phyloP scores from a whole-genome alignment of 2,329 filamentous ascomycete species.

The Furcasterigmium sp. region DNA sequence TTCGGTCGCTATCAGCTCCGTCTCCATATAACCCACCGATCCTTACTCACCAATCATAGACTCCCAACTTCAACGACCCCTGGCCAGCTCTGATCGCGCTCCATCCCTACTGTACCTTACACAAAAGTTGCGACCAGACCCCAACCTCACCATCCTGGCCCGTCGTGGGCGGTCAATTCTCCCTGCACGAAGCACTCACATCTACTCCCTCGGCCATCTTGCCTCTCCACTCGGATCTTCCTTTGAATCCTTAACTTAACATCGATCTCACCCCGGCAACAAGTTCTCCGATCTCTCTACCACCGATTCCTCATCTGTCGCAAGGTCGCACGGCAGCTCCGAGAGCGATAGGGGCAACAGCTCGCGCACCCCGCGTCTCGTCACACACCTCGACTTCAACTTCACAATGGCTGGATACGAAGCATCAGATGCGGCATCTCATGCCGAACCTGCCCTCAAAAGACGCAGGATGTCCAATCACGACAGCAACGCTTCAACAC shows the following conservation, averaged over 20 bases:
- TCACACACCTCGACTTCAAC: too few relatives aligned
- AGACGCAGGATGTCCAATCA: slow-evolving; percentile 31
- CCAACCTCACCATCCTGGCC: background rate
- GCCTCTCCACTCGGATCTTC: too few relatives aligned
- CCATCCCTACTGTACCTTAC: background rate
- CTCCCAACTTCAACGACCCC: background rate
- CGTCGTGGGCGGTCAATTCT: background rate
- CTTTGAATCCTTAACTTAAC: too few relatives aligned
- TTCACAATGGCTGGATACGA: slow-evolving; percentile 21
- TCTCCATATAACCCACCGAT: background rate
- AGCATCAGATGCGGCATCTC: slow-evolving; percentile 13
- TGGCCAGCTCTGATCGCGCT: background rate
- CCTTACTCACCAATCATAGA: too few relatives aligned
- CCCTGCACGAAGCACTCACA: too few relatives aligned
- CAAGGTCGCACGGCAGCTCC: too few relatives aligned
- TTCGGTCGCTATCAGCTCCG: background rate
- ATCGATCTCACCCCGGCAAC: too few relatives aligned
- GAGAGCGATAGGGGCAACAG: too few relatives aligned
- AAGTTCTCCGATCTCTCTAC: too few relatives aligned
- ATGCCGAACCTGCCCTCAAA: slow-evolving; percentile 30
- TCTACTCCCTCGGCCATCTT: too few relatives aligned
- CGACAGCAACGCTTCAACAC: slow-evolving; percentile 32
- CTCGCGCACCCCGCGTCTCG: too few relatives aligned
- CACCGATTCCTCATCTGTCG: too few relatives aligned
- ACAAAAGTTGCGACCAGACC: background rate